phyloP scores from a whole-genome alignment of 2,329 filamentous ascomycete species.

The Talaromyces islandicus region DNA sequence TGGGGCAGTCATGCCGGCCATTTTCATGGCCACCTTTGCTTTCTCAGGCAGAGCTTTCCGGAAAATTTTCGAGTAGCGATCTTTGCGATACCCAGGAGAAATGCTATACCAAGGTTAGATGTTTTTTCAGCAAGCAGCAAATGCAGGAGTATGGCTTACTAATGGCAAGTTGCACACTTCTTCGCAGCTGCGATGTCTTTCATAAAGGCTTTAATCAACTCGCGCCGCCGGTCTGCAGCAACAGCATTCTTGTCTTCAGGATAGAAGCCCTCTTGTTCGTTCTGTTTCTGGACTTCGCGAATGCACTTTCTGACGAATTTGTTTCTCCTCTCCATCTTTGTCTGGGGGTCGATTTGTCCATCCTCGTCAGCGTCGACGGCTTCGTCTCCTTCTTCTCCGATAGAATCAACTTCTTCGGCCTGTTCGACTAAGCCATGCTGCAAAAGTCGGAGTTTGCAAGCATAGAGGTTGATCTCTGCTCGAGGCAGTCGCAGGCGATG shows the following conservation, averaged over 20 bases:
- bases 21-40: constrained; percentile 70
- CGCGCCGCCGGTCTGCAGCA: constrained; percentile 67
- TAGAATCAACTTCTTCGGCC: constrained; percentile 53
- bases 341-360: constrained; percentile 53
- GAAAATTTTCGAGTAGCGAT: constrained; percentile 89
- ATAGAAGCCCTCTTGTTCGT: constrained; percentile 35
- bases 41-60: constrained; percentile 71
- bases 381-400: constrained; percentile 53
- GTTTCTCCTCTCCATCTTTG: constrained; percentile 51
- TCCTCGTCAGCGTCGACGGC: constrained; percentile 41
- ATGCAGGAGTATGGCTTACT: constrained; percentile 29
- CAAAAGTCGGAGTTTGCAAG: constrained; percentile 78
- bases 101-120: constrained; percentile 47
- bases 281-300: constrained; percentile 50
- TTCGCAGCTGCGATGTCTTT: constrained; percentile 63
- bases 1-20: constrained; percentile 58
- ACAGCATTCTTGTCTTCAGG: constrained; percentile 71
- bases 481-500: constrained; percentile 76
- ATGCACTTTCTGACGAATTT: constrained; percentile 70
- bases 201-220: constrained; percentile 75
- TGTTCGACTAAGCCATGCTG: constrained; percentile 76
- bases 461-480: constrained; percentile 68
- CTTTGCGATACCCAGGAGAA: constrained; percentile 79
- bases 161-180: constrained; percentile 62
- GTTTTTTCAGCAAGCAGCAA: constrained; percentile 2